Percentiles rank a stretch among this genome's conserved stretches.
These are phyloP conservation scores for Starmerella gropengiesseri DNA, from an alignment of 805 yeast genomes.

Conservation along the genomic window DNA sequence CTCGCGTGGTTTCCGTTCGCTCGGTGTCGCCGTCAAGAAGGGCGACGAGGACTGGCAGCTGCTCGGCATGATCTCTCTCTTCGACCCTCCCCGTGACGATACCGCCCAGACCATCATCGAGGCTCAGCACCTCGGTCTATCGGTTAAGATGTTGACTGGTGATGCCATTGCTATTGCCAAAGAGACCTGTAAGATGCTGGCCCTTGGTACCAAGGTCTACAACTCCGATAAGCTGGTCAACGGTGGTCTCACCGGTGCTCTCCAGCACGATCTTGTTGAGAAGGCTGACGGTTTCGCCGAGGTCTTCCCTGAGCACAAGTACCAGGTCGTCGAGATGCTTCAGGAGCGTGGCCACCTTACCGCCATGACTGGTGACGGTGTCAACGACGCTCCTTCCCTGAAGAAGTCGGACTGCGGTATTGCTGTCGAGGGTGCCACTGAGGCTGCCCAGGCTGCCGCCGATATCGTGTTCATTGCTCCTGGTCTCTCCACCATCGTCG, in stretches of 20 bases:
- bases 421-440: constrained; percentile 97
- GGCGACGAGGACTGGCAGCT: constrained; percentile 98
- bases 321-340: constrained; percentile 88
- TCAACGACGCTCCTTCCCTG: constrained; percentile 93
- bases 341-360: constrained; percentile 94
- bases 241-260: constrained; percentile 96
- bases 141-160: constrained; percentile 97
- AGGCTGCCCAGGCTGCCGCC: constrained; percentile 94
- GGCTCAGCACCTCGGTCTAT: constrained; percentile 85
- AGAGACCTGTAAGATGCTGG: constrained; percentile 97
- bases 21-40: constrained; percentile 98
- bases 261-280: constrained; percentile 93
- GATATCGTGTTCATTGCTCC: constrained; percentile 93
- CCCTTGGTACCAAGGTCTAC: constrained; percentile 91
- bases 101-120: constrained; percentile 91
- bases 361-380: constrained; percentile 99
- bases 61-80: constrained; percentile 95
- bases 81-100: constrained; percentile 98
- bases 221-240: constrained; percentile 94
- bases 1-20: constrained; percentile 95
- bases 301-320: constrained; percentile 97
- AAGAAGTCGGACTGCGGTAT: constrained; percentile 95
- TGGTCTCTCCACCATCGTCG: constrained; percentile 89
- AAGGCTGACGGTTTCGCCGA: constrained; percentile 98
- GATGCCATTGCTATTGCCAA: constrained; percentile 98